A percentile compares a stretch with the other conserved stretches of the same genome.
Conservation (phyloP, 2,329 filamentous ascomycete genomes). For the Penicillium janthinellum region DNA sequence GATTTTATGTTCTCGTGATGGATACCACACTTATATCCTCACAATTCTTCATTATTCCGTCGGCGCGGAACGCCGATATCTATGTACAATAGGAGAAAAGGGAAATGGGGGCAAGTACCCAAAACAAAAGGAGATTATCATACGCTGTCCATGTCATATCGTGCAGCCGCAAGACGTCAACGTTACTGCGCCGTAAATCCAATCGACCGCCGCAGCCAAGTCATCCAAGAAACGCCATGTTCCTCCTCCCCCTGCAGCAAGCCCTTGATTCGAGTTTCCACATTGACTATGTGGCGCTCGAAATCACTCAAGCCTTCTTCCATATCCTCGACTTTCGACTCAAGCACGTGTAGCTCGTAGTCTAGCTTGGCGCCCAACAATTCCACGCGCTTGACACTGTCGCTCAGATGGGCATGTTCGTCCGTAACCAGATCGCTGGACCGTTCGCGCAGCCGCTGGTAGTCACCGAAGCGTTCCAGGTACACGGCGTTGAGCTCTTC, state of each 20-base stretch:
- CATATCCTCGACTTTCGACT: constrained; percentile 80
- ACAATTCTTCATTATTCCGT: constrained; percentile 8
- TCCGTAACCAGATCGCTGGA: constrained; percentile 69
- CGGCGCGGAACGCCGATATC: constrained; percentile 21
- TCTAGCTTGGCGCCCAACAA: constrained; percentile 81
- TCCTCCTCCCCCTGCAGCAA: constrained; percentile 66
- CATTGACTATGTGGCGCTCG: constrained; percentile 72
- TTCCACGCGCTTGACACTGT: constrained; percentile 77
- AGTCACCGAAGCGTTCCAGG: constrained; percentile 69
- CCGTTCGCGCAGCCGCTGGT: constrained; percentile 66
- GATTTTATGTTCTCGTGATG: constrained; percentile 17
- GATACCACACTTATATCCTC: constrained; percentile 25
- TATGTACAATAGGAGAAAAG: constrained; percentile 31
- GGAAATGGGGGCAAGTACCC: constrained; percentile 23
- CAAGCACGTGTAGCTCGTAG: constrained; percentile 83
- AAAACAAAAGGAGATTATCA: constrained; percentile 22
- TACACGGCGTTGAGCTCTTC: constrained; percentile 69
- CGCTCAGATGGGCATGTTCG: constrained; percentile 68
- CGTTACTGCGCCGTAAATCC: constrained; percentile 25
- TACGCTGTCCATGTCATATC: constrained; percentile 11
- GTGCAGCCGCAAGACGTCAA: background rate
- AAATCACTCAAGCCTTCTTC: constrained; percentile 81
- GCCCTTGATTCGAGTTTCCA: constrained; percentile 66
- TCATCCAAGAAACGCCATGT: constrained; percentile 62
- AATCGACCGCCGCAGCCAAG: constrained; percentile 51